Conservation (phyloP, 371 early-diverging fungal genomes). For the Apophysomyces sp. region DNA sequence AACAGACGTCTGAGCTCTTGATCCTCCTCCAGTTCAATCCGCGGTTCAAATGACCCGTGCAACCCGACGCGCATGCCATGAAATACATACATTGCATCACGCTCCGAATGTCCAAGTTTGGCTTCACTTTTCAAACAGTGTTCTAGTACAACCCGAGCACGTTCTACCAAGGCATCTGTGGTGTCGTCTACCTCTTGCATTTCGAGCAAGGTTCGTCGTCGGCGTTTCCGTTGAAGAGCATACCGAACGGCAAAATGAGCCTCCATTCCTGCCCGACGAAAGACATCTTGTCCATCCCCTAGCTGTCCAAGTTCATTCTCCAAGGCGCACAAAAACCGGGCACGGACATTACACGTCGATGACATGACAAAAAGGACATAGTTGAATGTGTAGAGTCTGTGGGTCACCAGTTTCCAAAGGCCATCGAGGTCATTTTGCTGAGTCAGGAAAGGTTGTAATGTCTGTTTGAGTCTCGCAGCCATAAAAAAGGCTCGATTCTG, state of each 20-base stretch:
- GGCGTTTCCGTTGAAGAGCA: conserved; percentile 25
- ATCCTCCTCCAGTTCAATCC: conserved; percentile 38
- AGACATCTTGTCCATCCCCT: conserved; percentile 26
- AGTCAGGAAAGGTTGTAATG: conserved; percentile 20
- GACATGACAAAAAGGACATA: conserved; percentile 45
- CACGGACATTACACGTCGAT: conserved; percentile 25
- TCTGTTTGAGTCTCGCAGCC: conserved; percentile 41
- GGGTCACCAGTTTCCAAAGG: conserved; percentile 37
- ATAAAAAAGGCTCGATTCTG: conserved; percentile 47
- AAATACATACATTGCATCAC: conserved; percentile 54
- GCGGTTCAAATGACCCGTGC: conserved; percentile 31
- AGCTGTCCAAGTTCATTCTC: conserved; percentile 21
- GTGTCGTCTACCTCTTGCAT: conserved; percentile 24
- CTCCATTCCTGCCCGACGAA: conserved; percentile 41
- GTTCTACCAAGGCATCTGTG: conserved; percentile 24
- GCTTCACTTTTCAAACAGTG: conserved; percentile 50
- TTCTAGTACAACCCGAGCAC: conserved; percentile 35
- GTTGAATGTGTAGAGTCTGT: conserved; percentile 46
- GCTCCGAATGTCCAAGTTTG: conserved; percentile 42
- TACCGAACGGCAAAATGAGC: conserved; percentile 43
- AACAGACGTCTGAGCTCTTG: conserved; percentile 23
- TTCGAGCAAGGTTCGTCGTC: conserved; percentile 20
- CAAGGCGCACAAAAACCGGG: conserved; percentile 21
- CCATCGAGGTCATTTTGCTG: background rate
- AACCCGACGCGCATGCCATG: conserved; percentile 44